Percentiles rank a stretch among this genome's conserved stretches.
These are phyloP conservation scores for Cyclotella baltica DNA, from an alignment of 108 stramenopile species.

Conservation along the genomic window DNA sequence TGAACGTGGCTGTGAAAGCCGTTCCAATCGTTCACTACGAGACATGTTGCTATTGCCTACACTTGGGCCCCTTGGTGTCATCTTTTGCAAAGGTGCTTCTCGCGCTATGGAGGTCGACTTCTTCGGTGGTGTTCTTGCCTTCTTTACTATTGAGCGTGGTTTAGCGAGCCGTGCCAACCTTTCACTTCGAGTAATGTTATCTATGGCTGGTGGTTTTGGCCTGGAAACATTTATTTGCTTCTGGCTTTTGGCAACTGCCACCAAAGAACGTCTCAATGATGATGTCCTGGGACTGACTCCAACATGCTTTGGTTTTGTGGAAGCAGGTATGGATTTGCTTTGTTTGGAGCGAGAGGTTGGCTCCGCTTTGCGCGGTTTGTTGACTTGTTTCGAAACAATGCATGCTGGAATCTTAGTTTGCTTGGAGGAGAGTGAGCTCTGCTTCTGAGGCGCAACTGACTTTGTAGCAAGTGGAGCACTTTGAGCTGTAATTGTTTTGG, in stretches of 20 bases:
- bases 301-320: background rate
- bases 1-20: slow-evolving; percentile 29
- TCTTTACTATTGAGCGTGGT: too few relatives aligned
- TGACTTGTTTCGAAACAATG: background rate
- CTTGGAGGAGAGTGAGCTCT: too few relatives aligned
- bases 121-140: too few relatives aligned
- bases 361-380: background rate
- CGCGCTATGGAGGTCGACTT: too few relatives aligned
- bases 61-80: too few relatives aligned
- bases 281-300: slow-evolving; percentile 1
- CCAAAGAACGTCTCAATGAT: slow-evolving; percentile 35
- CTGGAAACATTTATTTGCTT: slow-evolving; percentile 8
- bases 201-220: slow-evolving; percentile 1
- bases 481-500: background rate
- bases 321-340: background rate
- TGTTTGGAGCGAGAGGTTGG: background rate
- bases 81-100: too few relatives aligned
- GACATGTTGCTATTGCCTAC: too few relatives aligned
- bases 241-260: slow-evolving; percentile 17
- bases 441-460: background rate
- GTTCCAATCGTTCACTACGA: too few relatives aligned
- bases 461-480: background rate
- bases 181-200: background rate
- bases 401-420: background rate
- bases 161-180: slow-evolving; percentile 15